Conservation (phyloP, 2,329 filamentous ascomycete genomes). For the Biscogniauxia mediterranea region DNA sequence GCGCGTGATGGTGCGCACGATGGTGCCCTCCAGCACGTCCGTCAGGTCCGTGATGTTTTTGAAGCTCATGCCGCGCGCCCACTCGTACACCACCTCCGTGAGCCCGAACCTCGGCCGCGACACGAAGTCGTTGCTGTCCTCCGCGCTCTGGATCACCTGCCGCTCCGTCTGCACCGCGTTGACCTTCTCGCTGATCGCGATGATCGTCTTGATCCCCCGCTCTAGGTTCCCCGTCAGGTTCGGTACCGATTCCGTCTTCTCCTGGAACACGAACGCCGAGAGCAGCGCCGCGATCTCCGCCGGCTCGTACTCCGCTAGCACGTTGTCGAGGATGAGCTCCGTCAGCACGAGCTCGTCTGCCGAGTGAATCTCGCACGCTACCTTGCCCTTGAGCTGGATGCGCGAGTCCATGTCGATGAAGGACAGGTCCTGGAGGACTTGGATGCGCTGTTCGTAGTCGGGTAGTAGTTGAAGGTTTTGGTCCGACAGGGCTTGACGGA, state of each 20-base stretch:
- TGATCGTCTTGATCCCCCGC: slow-evolving; percentile 78
- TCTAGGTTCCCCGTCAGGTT: slow-evolving; percentile 80
- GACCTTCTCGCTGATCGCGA: slow-evolving; percentile 88
- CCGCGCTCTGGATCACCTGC: slow-evolving; percentile 86
- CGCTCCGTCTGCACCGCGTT: slow-evolving; percentile 85
- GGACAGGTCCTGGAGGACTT: slow-evolving; percentile 84
- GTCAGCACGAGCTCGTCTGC: slow-evolving; percentile 95
- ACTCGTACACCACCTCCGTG: slow-evolving; percentile 97
- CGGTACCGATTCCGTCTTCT: slow-evolving; percentile 83
- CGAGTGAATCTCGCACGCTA: slow-evolving; percentile 96
- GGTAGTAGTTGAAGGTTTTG: slow-evolving; percentile 94
- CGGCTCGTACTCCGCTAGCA: slow-evolving; percentile 90
- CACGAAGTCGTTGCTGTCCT: slow-evolving; percentile 91
- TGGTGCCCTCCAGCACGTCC: slow-evolving; percentile 94
- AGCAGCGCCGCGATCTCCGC: slow-evolving; percentile 94
- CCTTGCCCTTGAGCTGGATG: slow-evolving; percentile 95
- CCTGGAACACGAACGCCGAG: slow-evolving; percentile 95
- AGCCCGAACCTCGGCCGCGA: slow-evolving; percentile 85
- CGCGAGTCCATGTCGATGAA: slow-evolving; percentile 87
- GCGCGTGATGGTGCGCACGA: slow-evolving; percentile 89
- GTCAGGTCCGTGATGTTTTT: slow-evolving; percentile 96
- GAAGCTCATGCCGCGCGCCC: slow-evolving; percentile 97
- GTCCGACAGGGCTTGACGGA: slow-evolving; percentile 88
- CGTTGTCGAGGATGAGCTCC: slow-evolving; percentile 93
- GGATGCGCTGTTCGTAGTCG: slow-evolving; percentile 93